phyloP scores from a whole-genome alignment of 352 stramenopile genomes.

The Phytophthora pini region DNA sequence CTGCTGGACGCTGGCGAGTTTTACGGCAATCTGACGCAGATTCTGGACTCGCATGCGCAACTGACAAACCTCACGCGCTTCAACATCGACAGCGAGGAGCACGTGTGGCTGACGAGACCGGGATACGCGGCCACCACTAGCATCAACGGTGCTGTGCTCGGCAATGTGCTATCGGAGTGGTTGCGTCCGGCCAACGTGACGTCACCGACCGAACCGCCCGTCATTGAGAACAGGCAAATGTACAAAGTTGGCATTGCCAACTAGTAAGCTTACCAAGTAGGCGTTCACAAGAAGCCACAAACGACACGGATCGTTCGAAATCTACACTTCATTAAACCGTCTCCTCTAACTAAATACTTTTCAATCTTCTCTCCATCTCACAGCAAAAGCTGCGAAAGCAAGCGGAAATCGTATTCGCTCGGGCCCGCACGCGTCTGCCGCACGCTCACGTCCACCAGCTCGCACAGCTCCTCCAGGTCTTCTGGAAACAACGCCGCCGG shows the following conservation, averaged over 20 bases:
- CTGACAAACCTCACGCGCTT: conserved; percentile 22
- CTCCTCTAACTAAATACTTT: neutral
- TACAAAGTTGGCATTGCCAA: neutral
- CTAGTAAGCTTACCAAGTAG: too few relatives aligned
- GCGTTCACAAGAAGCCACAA: too few relatives aligned
- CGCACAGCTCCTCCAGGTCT: conserved; percentile 46
- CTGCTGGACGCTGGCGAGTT: conserved; percentile 43
- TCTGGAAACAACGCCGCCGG: conserved; percentile 43
- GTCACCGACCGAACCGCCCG: too few relatives aligned
- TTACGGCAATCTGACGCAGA: conserved; percentile 39
- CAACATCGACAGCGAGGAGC: conserved; percentile 25
- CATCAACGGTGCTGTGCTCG: conserved; percentile 13
- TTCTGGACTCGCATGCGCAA: conserved; percentile 38
- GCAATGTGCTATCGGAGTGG: neutral
- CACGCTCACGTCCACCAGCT: conserved; percentile 40
- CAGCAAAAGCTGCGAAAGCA: neutral
- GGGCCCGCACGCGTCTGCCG: conserved; percentile 2
- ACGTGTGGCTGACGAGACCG: conserved; percentile 26
- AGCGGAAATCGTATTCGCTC: neutral
- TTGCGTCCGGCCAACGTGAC: neutral
- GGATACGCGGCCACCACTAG: conserved; percentile 22
- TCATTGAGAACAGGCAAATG: conserved; percentile 10
- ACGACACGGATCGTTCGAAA: too few relatives aligned
- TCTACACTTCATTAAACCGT: neutral
- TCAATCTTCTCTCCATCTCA: neutral